Evolutionary conservation across 805 yeast genomes (phyloP), one percentile per base, ranked within the genome.

Genomic region (Dipodascus albidus): DNA sequence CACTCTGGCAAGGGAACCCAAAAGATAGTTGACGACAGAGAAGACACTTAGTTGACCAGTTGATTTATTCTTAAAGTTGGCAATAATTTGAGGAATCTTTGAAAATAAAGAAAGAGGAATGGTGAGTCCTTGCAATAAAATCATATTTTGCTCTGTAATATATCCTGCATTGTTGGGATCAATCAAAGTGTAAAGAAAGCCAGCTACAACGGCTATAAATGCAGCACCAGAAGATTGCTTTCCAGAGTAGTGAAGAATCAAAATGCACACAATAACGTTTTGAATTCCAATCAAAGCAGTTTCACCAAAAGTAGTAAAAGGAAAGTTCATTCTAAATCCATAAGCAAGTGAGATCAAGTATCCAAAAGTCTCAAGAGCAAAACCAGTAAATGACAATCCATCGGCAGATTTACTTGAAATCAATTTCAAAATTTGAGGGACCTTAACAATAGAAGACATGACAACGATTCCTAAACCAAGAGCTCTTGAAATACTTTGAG

Each of bases 251-350:
- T 55, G 35, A 19, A 62, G 55, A 20, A 73, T 60, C 57, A 72
- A 58, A 6, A 59, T 27, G 27, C 69, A 52, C 22, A 73, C 65
- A 15, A 65, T 49, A 4, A 66, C 23, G 51, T 72, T 71, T 58
- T 73, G 76, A 17, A 72, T 27, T 1, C 67, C 60, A 4, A 72
- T 60, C 35, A 72, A 64, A 0, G 65, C 65, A 21, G 64, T 60
- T 50, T 73, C 76, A 27, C 75, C 75, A 59, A 68, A 73, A 3
- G 74, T 64, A 47, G 63, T 58, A 51, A 72, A 72, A 3, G 71
- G 69, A 53, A 67, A 64, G 3, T 63, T 63, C 47, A 54, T 55
- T 53, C 75, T 62, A 55, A 67, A 68, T 54, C 68, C 68, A 54
- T 71, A 73, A 15, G 72, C 67, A 20, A 68, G 60, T 17, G 68